These are phyloP conservation scores for Trichoderma atrobrunneum DNA, from an alignment of 2,329 filamentous ascomycete genomes.

Conservation along the genomic window DNA sequence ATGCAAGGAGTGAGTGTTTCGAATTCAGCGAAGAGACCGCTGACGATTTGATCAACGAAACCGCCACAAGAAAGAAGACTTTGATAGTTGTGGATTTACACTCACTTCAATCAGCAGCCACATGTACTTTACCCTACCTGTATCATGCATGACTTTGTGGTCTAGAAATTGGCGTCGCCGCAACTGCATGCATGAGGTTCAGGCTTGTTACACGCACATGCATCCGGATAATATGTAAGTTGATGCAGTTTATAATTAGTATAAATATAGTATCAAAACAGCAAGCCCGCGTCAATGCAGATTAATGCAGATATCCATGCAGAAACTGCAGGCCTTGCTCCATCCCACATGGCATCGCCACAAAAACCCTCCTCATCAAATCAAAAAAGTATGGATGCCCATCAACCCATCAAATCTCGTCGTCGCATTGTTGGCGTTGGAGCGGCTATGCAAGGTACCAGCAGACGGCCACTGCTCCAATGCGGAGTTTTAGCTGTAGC, in stretches of 20 bases:
- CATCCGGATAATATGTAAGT: neutral
- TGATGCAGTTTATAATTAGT: neutral
- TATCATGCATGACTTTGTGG: neutral
- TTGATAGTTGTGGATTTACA: neutral
- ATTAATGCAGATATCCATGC: neutral
- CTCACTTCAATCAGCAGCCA: neutral
- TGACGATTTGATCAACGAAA: neutral
- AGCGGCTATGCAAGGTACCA: conserved; percentile 17
- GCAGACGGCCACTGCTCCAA: neutral
- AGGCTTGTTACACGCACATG: neutral
- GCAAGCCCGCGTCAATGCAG: neutral
- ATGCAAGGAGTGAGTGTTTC: neutral
- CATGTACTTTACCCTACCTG: neutral
- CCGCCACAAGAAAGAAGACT: neutral
- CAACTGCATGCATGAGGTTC: neutral
- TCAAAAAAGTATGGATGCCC: neutral
- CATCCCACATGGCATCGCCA: neutral
- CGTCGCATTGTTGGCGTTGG: conserved; percentile 4
- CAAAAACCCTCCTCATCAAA: neutral
- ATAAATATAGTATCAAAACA: neutral
- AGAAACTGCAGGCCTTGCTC: neutral
- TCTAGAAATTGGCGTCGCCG: neutral
- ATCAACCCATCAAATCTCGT: neutral
- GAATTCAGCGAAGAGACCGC: neutral
- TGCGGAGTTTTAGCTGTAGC: conserved; percentile 1